Evolutionary conservation across 441 rosid genomes (phyloP), one percentile per base, ranked within the genome.

Genomic region (Gossypium gossypioides): DNA sequence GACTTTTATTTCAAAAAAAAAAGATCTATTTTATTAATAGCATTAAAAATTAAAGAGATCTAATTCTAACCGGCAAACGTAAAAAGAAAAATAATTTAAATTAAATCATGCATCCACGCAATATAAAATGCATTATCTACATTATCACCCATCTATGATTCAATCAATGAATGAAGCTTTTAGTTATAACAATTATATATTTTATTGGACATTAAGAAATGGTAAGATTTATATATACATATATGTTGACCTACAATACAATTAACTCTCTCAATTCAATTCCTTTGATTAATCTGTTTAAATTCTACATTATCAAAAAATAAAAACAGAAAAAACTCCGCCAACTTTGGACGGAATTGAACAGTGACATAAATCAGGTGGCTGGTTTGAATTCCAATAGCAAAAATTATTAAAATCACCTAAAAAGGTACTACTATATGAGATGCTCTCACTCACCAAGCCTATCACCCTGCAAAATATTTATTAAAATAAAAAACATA

Each of bases 381-480:
- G 19, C 6, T 64, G 52, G 10, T 21, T 18, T 10, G 60, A 40
- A 15, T 18, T 9, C 52, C 59, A 40, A 40, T 40, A 9, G 16
- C 21, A 21, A 55, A 6, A 55, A 9, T 21, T 55, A 8, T 3
- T 55, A 27, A 27, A 27, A 55, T 21, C n/a, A 55, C 15, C 37
- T 44, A 66, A 46, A 44, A 55, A 24, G 10, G 59, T 21, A 19
- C 1, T 55, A 19, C 0, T 22, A n/a, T 3, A 8, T 24, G 0
- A 66, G 19, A 25, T 6, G 57, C 24, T 10, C 22, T 34, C 69
- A 6, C 24, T 44, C 69, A 65, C 1, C 55, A 65, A 60, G 16
- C 66, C 46, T 7, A 15, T 15, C 66, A 61, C 6, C 76, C 77
- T 61, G 75, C 72, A 51, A 65, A 29, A 27, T 27, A 4, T 27